phyloP scores from a whole-genome alignment of 768 basidiomycete genomes.

The Suillus fuscotomentosus region DNA sequence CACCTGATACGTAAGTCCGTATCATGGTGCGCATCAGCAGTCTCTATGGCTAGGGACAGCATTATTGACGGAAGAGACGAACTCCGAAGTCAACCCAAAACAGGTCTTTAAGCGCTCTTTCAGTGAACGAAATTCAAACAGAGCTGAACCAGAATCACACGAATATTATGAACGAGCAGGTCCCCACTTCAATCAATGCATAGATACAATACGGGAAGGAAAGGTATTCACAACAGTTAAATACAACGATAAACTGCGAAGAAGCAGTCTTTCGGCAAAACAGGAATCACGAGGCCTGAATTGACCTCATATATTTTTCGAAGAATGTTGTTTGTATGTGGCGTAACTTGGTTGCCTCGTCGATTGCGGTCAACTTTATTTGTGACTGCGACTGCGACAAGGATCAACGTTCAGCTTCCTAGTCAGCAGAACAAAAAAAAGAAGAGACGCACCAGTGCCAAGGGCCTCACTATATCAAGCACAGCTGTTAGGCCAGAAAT shows the following conservation, averaged over 20 bases:
- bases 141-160: background rate
- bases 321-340: conserved; percentile 65
- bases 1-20: no score
- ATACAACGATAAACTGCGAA: conserved; percentile 1
- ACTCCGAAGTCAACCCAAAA: no score
- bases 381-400: conserved; percentile 37
- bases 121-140: background rate
- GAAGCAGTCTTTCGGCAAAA: background rate
- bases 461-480: conserved; percentile 59
- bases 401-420: background rate
- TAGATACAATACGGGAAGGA: background rate
- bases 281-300: conserved; percentile 34
- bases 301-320: conserved; percentile 62
- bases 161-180: background rate
- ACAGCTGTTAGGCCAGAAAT: conserved; percentile 56
- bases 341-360: conserved; percentile 57
- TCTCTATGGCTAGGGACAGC: no score
- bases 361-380: conserved; percentile 43
- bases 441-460: conserved; percentile 52
- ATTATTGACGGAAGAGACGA: no score
- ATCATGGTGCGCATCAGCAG: no score
- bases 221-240: background rate
- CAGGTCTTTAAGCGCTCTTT: background rate
- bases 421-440: conserved; percentile 4
- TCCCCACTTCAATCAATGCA: background rate